These are phyloP conservation scores for Passiflora organensis DNA, from an alignment of 345 rosid species.

Conservation along the genomic window DNA sequence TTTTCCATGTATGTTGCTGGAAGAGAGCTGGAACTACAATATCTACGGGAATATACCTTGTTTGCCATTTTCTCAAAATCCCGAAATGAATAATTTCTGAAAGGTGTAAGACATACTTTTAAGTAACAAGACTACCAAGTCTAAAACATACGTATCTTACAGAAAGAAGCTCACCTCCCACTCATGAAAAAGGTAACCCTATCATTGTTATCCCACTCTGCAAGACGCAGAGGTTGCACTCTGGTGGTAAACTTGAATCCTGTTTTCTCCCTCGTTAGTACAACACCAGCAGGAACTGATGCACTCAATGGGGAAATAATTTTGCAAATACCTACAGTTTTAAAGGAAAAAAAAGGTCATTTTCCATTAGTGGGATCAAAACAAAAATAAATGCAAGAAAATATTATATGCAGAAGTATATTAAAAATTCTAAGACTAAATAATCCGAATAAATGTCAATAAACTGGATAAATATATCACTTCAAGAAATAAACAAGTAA, in stretches of 20 bases:
- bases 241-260: conserved; percentile 97
- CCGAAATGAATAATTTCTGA: conserved; percentile 90
- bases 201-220: conserved; percentile 93
- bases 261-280: conserved; percentile 76
- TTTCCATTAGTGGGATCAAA: not conserved
- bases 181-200: conserved; percentile 97
- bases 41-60: conserved; percentile 92
- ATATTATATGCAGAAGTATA: no score
- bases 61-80: conserved; percentile 99
- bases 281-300: conserved; percentile 91
- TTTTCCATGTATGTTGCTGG: conserved; percentile 93
- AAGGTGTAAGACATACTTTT: conserved; percentile 28
- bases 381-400: not conserved
- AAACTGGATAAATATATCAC: no score
- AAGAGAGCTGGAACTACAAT: conserved; percentile 83
- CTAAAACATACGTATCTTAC: conserved; percentile 4
- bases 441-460: no score
- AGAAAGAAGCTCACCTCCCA: conserved; percentile 61
- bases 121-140: conserved; percentile 19
- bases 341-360: not conserved
- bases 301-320: conserved; percentile 78
- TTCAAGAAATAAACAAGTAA: no score
- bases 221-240: conserved; percentile 97
- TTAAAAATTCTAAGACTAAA: no score
- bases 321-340: conserved; percentile 80